Evolutionary conservation across 2,329 filamentous ascomycete genomes (phyloP).

Genomic region (Botrytis elliptica): DNA sequence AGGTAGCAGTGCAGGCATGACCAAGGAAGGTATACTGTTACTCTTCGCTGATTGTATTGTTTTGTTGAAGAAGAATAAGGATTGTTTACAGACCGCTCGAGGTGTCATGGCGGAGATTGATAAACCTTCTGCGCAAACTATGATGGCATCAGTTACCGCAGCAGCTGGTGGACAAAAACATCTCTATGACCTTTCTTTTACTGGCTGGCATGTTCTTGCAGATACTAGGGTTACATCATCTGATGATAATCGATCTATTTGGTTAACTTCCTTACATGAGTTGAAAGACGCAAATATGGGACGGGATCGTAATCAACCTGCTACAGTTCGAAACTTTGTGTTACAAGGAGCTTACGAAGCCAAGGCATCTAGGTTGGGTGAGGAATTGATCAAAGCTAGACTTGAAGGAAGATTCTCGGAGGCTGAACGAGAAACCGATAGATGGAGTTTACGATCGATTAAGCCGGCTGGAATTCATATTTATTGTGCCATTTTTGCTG

Average conservation of each 20-base stretch:
- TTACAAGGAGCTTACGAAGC: conserved; percentile 75
- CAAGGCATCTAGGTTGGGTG: conserved; percentile 71
- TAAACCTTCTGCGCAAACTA: conserved; percentile 65
- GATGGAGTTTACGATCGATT: conserved; percentile 75
- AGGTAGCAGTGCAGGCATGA: conserved; percentile 15
- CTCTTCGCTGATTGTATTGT: conserved; percentile 82
- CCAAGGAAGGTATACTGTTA: conserved; percentile 69
- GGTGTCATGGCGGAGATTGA: conserved; percentile 83
- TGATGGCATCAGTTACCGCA: conserved; percentile 64
- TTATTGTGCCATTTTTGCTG: conserved; percentile 70
- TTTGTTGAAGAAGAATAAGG: conserved; percentile 68
- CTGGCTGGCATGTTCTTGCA: conserved; percentile 67
- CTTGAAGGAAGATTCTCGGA: conserved; percentile 85
- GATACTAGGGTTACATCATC: conserved; percentile 74
- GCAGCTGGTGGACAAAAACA: conserved; percentile 57
- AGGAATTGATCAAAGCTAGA: conserved; percentile 83
- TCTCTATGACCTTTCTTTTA: conserved; percentile 70
- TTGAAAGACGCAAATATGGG: conserved; percentile 55
- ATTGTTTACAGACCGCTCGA: conserved; percentile 65
- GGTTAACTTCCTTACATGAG: conserved; percentile 64
- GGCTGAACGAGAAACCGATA: conserved; percentile 73
- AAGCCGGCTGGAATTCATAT: conserved; percentile 59
- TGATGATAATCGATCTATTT: conserved; percentile 60
- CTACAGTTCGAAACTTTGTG: conserved; percentile 66
- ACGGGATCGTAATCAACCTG: conserved; percentile 48